Percentiles rank a stretch among this genome's conserved stretches.
Evolutionary conservation across 139 green algal genomes (phyloP).

Genomic region (Chlamydomonas sp.): DNA sequence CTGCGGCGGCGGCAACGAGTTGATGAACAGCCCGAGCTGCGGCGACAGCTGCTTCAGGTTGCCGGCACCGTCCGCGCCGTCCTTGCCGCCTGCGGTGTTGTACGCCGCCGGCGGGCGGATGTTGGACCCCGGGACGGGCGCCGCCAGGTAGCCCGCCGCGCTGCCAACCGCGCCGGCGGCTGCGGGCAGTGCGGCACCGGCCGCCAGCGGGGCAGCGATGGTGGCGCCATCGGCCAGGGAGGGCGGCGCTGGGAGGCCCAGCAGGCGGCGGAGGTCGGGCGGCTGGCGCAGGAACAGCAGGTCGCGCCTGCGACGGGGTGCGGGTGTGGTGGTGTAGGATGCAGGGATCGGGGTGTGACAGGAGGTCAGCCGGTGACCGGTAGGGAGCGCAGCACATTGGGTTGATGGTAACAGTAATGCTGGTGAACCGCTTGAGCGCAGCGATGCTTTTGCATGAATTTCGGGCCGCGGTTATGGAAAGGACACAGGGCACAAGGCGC

Average conservation of each 20-base stretch:
- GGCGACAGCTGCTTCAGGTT: constrained; percentile 53
- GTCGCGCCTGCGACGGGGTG: constrained; percentile 9
- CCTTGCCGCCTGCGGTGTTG: neutral
- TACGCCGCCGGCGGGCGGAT: constrained; percentile 20
- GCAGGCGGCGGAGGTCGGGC: constrained; percentile 3
- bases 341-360: neutral
- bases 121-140: constrained; percentile 16
- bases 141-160: neutral
- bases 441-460: too few relatives aligned
- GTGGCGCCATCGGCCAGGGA: neutral
- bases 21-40: constrained; percentile 65
- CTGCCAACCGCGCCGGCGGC: neutral
- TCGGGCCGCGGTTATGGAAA: neutral
- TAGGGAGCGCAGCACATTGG: too few relatives aligned
- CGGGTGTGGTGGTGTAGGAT: neutral
- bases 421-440: neutral
- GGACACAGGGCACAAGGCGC: neutral
- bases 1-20: constrained; percentile 55
- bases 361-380: too few relatives aligned
- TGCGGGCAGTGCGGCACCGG: neutral
- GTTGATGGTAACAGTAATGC: too few relatives aligned
- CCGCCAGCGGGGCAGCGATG: neutral
- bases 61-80: neutral
- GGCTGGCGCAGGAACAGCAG: neutral
- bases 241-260: constrained; percentile 1